A percentile compares a stretch with the other conserved stretches of the same genome.
phyloP scores from a whole-genome alignment of 2,329 filamentous ascomycete genomes.

The Cryphonectria nitschkei region DNA sequence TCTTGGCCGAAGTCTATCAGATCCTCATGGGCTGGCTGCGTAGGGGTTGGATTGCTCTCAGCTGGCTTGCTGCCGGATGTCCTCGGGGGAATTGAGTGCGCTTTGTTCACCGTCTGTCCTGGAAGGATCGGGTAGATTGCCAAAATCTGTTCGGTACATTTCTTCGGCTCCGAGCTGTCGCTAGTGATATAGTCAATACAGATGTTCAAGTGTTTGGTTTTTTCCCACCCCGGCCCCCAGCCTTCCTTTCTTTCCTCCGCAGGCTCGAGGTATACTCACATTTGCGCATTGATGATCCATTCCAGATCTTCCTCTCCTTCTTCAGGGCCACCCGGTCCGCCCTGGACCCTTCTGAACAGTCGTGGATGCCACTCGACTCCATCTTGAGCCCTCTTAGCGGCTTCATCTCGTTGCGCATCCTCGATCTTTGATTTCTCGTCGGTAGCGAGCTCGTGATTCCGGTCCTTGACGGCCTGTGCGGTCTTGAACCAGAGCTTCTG shows the following conservation, averaged over 20 bases:
- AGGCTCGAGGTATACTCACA: constrained; percentile 58
- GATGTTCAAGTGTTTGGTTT: neutral
- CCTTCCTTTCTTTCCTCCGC: no score
- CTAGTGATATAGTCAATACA: constrained; percentile 48
- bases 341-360: constrained; percentile 77
- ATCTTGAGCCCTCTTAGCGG: constrained; percentile 75
- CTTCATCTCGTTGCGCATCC: constrained; percentile 87
- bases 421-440: constrained; percentile 97
- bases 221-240: no score
- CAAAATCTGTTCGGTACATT: constrained; percentile 81
- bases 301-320: constrained; percentile 88
- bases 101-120: constrained; percentile 66
- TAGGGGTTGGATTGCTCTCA: constrained; percentile 29
- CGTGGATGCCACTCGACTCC: constrained; percentile 86
- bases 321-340: constrained; percentile 70
- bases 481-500: constrained; percentile 86
- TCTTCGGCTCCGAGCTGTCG: constrained; percentile 58
- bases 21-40: constrained; percentile 37
- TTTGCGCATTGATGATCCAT: constrained; percentile 87
- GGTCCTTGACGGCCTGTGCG: constrained; percentile 77
- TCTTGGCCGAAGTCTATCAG: constrained; percentile 63
- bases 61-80: constrained; percentile 29
- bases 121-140: constrained; percentile 83
- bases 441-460: constrained; percentile 87
- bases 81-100: constrained; percentile 60